Evolutionary conservation across 345 rosid genomes (phyloP).

Genomic region (Fremontodendron californicum): DNA sequence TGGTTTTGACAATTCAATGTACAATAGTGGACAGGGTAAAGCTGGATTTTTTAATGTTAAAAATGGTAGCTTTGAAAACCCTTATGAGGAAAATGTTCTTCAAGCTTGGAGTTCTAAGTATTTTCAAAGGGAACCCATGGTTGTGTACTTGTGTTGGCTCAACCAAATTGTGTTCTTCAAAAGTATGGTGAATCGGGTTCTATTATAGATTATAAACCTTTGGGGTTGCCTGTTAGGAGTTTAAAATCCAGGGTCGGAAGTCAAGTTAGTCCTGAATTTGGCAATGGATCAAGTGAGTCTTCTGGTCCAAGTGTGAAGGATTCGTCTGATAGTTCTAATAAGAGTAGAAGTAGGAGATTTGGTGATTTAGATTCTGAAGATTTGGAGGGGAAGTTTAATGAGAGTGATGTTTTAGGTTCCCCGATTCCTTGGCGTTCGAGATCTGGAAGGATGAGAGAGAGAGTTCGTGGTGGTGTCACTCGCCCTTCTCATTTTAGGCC

Average conservation of each 20-base stretch:
- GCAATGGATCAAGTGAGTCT: slow-evolving; percentile 32
- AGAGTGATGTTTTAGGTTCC: slow-evolving; percentile 30
- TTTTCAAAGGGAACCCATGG: slow-evolving; percentile 49
- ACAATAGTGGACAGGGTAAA: slow-evolving; percentile 19
- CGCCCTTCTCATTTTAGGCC: slow-evolving; percentile 45
- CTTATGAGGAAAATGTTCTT: slow-evolving; percentile 26
- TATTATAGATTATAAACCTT: slow-evolving; percentile 31
- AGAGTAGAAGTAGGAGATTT: slow-evolving; percentile 23
- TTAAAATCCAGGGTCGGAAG: slow-evolving; percentile 38
- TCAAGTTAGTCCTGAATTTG: slow-evolving; percentile 19
- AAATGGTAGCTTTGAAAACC: slow-evolving; percentile 18
- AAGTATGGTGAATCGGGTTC: slow-evolving; percentile 21
- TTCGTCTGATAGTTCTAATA: slow-evolving; percentile 22
- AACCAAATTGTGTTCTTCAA: slow-evolving; percentile 40
- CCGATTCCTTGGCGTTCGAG: slow-evolving; percentile 39
- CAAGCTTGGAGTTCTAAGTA: slow-evolving; percentile 66
- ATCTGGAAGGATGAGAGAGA: slow-evolving; percentile 37
- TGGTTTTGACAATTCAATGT: slow-evolving; percentile 34
- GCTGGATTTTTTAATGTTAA: slow-evolving; percentile 24
- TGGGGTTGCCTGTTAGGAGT: slow-evolving; percentile 83
- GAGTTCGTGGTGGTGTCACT: slow-evolving; percentile 9
- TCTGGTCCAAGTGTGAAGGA: slow-evolving; percentile 26
- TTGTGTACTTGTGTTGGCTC: slow-evolving; percentile 54
- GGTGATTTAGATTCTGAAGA: slow-evolving; percentile 32
- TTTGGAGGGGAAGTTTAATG: slow-evolving; percentile 36